Evolutionary conservation across 148 eudicot species (phyloP).

Genomic region (Dianthus caryophyllus): DNA sequence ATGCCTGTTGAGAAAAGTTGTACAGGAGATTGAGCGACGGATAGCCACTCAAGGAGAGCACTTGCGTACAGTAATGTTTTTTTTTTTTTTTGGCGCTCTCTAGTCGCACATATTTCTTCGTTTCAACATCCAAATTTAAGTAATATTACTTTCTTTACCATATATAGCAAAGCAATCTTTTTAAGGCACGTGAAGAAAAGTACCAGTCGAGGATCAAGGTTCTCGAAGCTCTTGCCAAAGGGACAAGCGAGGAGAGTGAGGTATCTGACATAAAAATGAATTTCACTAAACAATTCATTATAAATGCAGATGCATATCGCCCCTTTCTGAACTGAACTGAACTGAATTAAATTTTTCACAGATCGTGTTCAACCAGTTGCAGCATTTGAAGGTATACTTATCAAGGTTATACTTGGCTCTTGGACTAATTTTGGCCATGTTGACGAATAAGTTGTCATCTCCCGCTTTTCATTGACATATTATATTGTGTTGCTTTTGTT

Average conservation of each 20-base stretch:
- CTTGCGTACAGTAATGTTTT: conserved; percentile 65
- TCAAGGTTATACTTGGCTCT: background rate
- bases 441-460: no score
- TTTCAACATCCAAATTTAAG: no score
- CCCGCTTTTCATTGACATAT: no score
- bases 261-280: conserved; percentile 32
- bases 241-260: conserved; percentile 77
- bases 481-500: no score
- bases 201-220: conserved; percentile 81
- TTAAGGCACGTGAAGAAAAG: conserved; percentile 84
- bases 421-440: no score
- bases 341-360: no score
- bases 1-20: conserved; percentile 83
- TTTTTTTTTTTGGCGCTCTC: no score
- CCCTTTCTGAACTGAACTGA: no score
- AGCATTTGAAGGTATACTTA: conserved; percentile 58
- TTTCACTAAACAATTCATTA: background rate
- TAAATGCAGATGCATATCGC: background rate
- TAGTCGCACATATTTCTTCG: no score
- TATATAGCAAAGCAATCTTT: conserved; percentile 77
- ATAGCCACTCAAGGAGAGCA: conserved; percentile 91
- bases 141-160: no score
- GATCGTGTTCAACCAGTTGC: conserved; percentile 66
- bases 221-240: conserved; percentile 88
- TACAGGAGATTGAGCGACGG: conserved; percentile 92